A percentile compares a stretch with the other conserved stretches of the same genome.
Evolutionary conservation across 768 basidiomycete genomes (phyloP).

Genomic region (Suillus clintonianus): DNA sequence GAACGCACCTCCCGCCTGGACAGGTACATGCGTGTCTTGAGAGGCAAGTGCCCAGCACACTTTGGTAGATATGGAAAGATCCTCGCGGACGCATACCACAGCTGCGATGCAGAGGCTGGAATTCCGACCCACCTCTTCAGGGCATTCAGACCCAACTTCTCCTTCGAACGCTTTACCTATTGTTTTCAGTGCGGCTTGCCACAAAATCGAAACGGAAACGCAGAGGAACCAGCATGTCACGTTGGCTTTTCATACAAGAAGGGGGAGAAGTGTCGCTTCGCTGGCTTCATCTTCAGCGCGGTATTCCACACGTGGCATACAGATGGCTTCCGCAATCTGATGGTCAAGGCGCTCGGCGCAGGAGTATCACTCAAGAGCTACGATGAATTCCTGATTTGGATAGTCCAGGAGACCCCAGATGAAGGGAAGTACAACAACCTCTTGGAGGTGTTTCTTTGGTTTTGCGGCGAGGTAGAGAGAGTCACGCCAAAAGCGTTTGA

Average conservation of each 20-base stretch:
- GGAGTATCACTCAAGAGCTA: too few species aligned
- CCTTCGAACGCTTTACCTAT: not conserved
- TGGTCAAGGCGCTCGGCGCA: too few species aligned
- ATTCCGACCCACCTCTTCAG: too few species aligned
- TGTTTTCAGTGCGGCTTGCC: not conserved
- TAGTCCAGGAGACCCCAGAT: not conserved
- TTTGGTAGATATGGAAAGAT: not conserved
- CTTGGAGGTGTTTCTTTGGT: not conserved
- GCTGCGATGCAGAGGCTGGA: too few species aligned
- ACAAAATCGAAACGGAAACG: not conserved
- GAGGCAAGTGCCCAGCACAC: too few species aligned
- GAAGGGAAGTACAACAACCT: not conserved
- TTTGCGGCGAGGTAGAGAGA: not conserved
- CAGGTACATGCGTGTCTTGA: too few species aligned
- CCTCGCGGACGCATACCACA: not conserved
- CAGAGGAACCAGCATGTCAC: not conserved
- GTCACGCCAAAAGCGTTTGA: not conserved
- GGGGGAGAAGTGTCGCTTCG: not conserved
- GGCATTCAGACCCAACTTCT: not conserved
- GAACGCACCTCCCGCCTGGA: too few species aligned
- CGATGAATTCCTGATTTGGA: not conserved
- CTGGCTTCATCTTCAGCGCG: not conserved
- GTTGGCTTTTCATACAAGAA: too few species aligned
- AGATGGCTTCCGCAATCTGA: not conserved
- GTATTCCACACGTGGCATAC: not conserved